These are phyloP conservation scores for Suhomyces choctaworum DNA, from an alignment of 1,139 yeast genomes.

Conservation along the genomic window DNA sequence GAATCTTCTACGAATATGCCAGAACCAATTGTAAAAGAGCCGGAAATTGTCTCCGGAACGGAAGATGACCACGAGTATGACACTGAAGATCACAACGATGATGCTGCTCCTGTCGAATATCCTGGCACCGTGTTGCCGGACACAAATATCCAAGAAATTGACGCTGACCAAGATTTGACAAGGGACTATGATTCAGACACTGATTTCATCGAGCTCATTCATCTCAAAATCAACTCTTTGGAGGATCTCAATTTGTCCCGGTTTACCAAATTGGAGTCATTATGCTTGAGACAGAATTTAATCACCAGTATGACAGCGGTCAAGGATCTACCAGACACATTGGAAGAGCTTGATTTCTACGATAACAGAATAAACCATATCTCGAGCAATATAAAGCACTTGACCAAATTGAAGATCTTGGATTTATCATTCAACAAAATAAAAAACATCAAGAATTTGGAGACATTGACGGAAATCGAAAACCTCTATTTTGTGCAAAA, in stretches of 20 bases:
- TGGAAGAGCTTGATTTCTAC: constrained; percentile 84
- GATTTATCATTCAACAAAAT: constrained; percentile 92
- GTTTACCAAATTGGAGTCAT: constrained; percentile 55
- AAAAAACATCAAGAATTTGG: constrained; percentile 80
- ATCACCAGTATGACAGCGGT: constrained; percentile 72
- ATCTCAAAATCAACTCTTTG: constrained; percentile 69
- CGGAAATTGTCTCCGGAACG: constrained; percentile 14
- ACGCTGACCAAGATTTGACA: constrained; percentile 61
- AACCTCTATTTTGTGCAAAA: constrained; percentile 87
- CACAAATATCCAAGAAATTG: constrained; percentile 43
- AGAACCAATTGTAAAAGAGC: constrained; percentile 3
- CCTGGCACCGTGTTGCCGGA: constrained; percentile 60
- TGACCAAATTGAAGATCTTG: constrained; percentile 56
- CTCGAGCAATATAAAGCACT: constrained; percentile 62
- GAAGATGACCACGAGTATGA: constrained; percentile 26
- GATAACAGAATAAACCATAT: constrained; percentile 91
- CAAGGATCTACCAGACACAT: constrained; percentile 54
- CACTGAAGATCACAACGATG: constrained; percentile 28
- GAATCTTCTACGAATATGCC: constrained; percentile 1
- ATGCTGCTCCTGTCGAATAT: constrained; percentile 41
- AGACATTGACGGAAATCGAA: constrained; percentile 58
- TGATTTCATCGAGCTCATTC: constrained; percentile 73
- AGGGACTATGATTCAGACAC: constrained; percentile 61
- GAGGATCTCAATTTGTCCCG: constrained; percentile 63
- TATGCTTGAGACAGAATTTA: constrained; percentile 84